Evolutionary conservation across 805 yeast species (phyloP), one percentile per base, ranked within the genome.

Genomic region (Lipomyces yamadae): DNA sequence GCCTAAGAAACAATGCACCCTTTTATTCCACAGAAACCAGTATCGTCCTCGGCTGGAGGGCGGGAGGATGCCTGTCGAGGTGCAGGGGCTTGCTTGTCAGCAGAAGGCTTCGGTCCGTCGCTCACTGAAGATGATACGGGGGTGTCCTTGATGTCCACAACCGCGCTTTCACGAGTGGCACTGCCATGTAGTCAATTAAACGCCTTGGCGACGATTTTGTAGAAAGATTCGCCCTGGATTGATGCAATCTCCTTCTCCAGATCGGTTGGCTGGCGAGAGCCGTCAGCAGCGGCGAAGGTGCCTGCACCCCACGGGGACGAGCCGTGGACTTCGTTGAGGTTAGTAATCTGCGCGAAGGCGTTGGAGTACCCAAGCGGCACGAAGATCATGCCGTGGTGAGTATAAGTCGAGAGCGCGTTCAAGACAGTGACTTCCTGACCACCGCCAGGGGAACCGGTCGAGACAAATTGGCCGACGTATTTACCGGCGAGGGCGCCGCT

Each of bases 271-370:
- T 77, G 78, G 82, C 94, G 87, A 54, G 91, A 84, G 73, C 96
- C 96, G 75, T 88, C 92, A 32, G 86, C 80, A 71, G 89, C 94
- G 45, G 96, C 91, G 72, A 84, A 82, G 65, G 90, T 81, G 75
- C 94, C 95, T 56, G 96, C 92, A 79, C 96, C 96, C 89, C 92
- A 91, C 62, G 96, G 85, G 63, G 93, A 85, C 73, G 89, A 88
- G 74, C 96, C 96, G 76, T 88, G 93, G 64, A 84, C 82, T 80
- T 88, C 93, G 29, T 81, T 83, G 65, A 88, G 75, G 77, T 83
- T 83, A 70, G 85, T 72, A 60, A 83, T 76, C 73, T 87, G 77
- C 66, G 84, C 83, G 60, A 84, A 83, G 76, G 86, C 86, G 53
- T 81, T 83, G 48, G 82, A 78, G 82, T 86, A 90, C 74, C 97